A percentile compares a stretch with the other conserved stretches of the same genome.
These are phyloP conservation scores for Candida easanensis DNA, from an alignment of 805 yeast genomes.

Conservation along the genomic window DNA sequence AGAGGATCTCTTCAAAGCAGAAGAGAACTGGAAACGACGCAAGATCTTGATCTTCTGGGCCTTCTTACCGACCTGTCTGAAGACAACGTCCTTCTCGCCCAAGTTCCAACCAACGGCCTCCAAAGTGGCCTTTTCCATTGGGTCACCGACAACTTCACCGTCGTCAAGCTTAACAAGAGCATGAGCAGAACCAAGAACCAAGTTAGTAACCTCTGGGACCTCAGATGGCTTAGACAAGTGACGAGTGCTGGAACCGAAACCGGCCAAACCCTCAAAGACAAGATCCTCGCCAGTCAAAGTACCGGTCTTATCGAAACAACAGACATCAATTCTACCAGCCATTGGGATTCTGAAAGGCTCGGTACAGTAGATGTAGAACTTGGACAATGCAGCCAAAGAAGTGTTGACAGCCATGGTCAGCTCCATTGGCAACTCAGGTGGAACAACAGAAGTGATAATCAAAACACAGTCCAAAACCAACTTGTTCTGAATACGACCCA, in stretches of 20 bases:
- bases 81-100: constrained; percentile 69
- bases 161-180: constrained; percentile 92
- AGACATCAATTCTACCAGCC: constrained; percentile 97
- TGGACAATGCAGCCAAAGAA: constrained; percentile 82
- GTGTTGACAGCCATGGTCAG: constrained; percentile 96
- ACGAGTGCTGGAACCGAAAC: constrained; percentile 54
- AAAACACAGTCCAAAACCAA: constrained; percentile 92
- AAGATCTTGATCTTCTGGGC: constrained; percentile 60
- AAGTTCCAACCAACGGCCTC: constrained; percentile 85
- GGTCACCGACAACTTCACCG: constrained; percentile 98
- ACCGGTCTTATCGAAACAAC: constrained; percentile 98
- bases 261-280: constrained; percentile 95
- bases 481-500: constrained; percentile 94
- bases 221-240: constrained; percentile 53
- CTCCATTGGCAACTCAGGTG: constrained; percentile 99
- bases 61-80: constrained; percentile 36
- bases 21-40: constrained; percentile 96
- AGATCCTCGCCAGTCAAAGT: constrained; percentile 96
- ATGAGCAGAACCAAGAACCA: constrained; percentile 90
- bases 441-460: constrained; percentile 95
- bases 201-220: constrained; percentile 66
- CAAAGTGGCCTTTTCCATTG: constrained; percentile 97
- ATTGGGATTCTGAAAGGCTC: constrained; percentile 97
- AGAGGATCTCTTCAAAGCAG: constrained; percentile 93
- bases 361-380: constrained; percentile 90